These are phyloP conservation scores for Wallacemonas sp. DNA, from an alignment of 208 protist species.

Conservation along the genomic window DNA sequence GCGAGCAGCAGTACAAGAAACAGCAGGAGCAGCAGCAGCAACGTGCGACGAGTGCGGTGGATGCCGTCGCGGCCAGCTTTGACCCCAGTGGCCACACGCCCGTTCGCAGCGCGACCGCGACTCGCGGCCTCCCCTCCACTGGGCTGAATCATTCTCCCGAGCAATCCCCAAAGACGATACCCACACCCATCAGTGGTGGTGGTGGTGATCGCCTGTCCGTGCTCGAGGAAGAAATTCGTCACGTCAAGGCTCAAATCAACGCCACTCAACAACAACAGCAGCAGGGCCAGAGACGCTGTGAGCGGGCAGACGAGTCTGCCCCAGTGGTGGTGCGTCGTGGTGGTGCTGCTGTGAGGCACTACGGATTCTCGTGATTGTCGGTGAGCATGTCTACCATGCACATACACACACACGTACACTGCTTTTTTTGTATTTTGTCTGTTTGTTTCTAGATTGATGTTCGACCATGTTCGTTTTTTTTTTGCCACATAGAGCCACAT, in stretches of 20 bases:
- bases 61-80: constrained; percentile 12
- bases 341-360: constrained; percentile 61
- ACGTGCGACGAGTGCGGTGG: background rate
- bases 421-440: too few relatives aligned
- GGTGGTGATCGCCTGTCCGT: constrained; percentile 24
- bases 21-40: constrained; percentile 1
- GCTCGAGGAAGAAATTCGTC: constrained; percentile 70
- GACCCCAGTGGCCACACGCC: background rate
- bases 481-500: background rate
- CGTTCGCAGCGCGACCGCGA: background rate
- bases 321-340: constrained; percentile 64
- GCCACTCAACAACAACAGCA: constrained; percentile 21
- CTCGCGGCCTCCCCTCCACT: too few relatives aligned
- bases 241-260: constrained; percentile 57
- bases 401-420: constrained; percentile 14
- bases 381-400: constrained; percentile 24
- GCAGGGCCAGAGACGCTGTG: constrained; percentile 13
- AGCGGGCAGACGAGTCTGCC: too few relatives aligned
- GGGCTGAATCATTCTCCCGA: constrained; percentile 6
- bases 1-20: background rate
- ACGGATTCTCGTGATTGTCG: too few relatives aligned
- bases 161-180: background rate
- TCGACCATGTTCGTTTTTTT: constrained; percentile 19
- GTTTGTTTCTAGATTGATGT: too few relatives aligned
- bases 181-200: background rate